Conservation (phyloP, 2,329 filamentous ascomycete genomes). For the Pyrenochaeta sp. region DNA sequence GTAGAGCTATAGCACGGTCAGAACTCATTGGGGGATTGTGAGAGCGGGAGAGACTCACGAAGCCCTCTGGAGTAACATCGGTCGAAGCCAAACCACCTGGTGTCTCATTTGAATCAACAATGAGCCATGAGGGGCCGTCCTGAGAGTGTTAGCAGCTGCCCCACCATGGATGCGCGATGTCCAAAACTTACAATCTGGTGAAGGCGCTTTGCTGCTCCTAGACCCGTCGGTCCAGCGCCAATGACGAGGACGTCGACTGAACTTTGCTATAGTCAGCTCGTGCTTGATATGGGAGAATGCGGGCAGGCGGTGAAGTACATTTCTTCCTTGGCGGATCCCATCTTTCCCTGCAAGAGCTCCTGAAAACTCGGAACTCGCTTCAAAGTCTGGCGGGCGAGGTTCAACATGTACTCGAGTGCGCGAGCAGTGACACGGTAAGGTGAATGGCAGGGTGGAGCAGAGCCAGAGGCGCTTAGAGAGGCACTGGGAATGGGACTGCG, state of each 20-base stretch:
- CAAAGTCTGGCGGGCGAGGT: slow-evolving; percentile 48
- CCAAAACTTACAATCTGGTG: slow-evolving; percentile 83
- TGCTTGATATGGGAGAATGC: slow-evolving; percentile 7
- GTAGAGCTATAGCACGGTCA: slow-evolving; percentile 71
- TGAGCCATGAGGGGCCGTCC: slow-evolving; percentile 94
- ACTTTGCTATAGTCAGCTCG: slow-evolving; percentile 57
- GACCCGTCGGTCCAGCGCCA: slow-evolving; percentile 94
- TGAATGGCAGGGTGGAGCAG: slow-evolving; percentile 19
- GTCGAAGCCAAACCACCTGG: slow-evolving; percentile 96
- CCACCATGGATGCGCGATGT: slow-evolving; percentile 3
- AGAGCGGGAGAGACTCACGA: slow-evolving; percentile 70
- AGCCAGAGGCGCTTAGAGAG: slow-evolving; percentile 20
- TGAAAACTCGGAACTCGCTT: slow-evolving; percentile 53
- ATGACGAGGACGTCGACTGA: slow-evolving; percentile 97
- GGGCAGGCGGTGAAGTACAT: slow-evolving; percentile 47
- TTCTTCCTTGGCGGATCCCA: slow-evolving; percentile 51
- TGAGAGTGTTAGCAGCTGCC: slow-evolving; percentile 53
- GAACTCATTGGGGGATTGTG: slow-evolving; percentile 13
- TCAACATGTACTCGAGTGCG: slow-evolving; percentile 46
- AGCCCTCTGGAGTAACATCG: slow-evolving; percentile 93
- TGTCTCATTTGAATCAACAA: slow-evolving; percentile 89
- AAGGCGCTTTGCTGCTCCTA: slow-evolving; percentile 96
- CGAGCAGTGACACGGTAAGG: slow-evolving; percentile 25
- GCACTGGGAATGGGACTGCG: slow-evolving; percentile 33
- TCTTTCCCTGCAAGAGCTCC: slow-evolving; percentile 49